These are phyloP conservation scores for Erigeron philadelphicus DNA, from an alignment of 140 eudicot species.

Conservation along the genomic window DNA sequence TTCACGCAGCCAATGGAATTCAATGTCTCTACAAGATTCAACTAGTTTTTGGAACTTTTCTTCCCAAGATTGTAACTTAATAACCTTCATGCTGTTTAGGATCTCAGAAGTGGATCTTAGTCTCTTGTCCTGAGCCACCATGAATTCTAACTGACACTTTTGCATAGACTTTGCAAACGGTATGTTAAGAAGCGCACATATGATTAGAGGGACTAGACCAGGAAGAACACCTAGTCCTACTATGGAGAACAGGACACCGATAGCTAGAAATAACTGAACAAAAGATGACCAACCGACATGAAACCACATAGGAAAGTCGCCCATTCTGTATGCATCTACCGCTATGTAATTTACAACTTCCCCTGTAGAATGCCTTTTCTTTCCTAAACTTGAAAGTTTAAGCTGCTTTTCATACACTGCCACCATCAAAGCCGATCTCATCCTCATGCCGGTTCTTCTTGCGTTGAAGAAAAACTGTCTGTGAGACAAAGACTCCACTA, in stretches of 20 bases:
- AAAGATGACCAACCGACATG: slow-evolving; percentile 43
- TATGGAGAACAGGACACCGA: slow-evolving; percentile 37
- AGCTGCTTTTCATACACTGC: slow-evolving; percentile 67
- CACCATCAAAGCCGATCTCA: slow-evolving; percentile 74
- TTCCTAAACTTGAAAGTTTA: slow-evolving; percentile 57
- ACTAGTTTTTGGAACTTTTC: slow-evolving; percentile 43
- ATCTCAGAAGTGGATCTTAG: slow-evolving; percentile 60
- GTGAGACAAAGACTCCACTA: slow-evolving; percentile 55
- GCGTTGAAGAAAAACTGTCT: slow-evolving; percentile 62
- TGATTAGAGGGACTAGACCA: slow-evolving; percentile 49
- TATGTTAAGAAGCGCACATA: slow-evolving; percentile 51
- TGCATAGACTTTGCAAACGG: slow-evolving; percentile 61
- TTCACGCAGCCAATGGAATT: slow-evolving; percentile 55
- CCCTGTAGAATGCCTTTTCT: slow-evolving; percentile 57
- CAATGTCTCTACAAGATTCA: slow-evolving; percentile 43
- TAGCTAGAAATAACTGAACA: slow-evolving; percentile 43
- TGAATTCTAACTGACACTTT: slow-evolving; percentile 49
- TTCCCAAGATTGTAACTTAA: slow-evolving; percentile 82
- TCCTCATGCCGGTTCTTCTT: slow-evolving; percentile 59
- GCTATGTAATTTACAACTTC: slow-evolving; percentile 75
- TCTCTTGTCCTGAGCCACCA: slow-evolving; percentile 58
- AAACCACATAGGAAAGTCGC: slow-evolving; percentile 69
- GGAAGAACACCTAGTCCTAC: slow-evolving; percentile 65
- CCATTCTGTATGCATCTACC: slow-evolving; percentile 79
- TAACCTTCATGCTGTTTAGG: slow-evolving; percentile 68